Conservation (phyloP, 768 basidiomycete genomes). For the Mycena filopes region DNA sequence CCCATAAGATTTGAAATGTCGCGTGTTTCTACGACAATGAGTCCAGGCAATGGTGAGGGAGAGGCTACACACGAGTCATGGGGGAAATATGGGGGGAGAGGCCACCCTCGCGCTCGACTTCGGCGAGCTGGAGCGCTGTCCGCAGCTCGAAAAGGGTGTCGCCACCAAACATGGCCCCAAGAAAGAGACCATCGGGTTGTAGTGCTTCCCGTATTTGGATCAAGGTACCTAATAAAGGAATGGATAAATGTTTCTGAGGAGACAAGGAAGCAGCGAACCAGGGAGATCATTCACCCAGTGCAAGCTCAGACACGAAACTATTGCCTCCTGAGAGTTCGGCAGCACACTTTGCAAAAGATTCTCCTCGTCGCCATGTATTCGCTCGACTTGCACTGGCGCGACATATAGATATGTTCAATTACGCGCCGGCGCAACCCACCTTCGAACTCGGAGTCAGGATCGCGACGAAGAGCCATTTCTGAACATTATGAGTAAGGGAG, state of each 20-base stretch:
- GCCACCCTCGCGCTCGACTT: conserved; percentile 93
- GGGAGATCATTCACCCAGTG: conserved; percentile 99
- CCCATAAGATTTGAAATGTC: conserved; percentile 93
- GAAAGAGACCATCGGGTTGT: conserved; percentile 91
- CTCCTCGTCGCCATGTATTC: conserved; percentile 89
- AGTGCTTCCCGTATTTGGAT: conserved; percentile 89
- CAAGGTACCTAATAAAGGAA: conserved; percentile 67
- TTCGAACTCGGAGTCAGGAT: conserved; percentile 83
- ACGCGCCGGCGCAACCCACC: conserved; percentile 54
- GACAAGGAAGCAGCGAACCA: conserved; percentile 56
- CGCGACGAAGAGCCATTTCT: conserved; percentile 81
- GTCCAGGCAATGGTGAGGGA: conserved; percentile 1
- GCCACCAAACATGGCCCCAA: conserved; percentile 95
- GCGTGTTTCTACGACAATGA: conserved; percentile 74
- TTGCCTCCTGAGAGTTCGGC: conserved; percentile 86
- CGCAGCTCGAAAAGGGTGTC: conserved; percentile 97
- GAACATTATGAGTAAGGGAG: conserved; percentile 16
- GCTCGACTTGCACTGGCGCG: conserved; percentile 74
- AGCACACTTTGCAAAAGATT: conserved; percentile 71
- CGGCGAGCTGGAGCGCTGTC: conserved; percentile 92
- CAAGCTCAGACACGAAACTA: conserved; percentile 90
- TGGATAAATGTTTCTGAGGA: background rate
- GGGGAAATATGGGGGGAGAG: conserved; percentile 97
- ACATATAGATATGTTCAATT: conserved; percentile 18
- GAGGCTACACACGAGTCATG: conserved; percentile 82